phyloP scores from a whole-genome alignment of 192 early-diverging fungal genomes.

The Paraglomus occultum region DNA sequence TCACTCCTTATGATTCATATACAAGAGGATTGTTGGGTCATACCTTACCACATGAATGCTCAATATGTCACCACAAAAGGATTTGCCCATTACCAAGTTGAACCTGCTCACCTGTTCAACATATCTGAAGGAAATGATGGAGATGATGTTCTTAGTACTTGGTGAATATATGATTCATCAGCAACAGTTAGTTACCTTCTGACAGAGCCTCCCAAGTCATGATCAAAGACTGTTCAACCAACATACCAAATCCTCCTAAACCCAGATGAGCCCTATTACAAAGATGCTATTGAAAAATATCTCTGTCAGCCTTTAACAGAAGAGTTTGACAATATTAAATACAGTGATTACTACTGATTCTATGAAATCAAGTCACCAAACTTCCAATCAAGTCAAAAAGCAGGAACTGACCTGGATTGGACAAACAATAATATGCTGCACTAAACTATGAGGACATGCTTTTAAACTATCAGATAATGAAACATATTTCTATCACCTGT shows the following conservation, averaged over 20 bases:
- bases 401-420: not conserved
- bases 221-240: not conserved
- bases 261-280: constrained; percentile 1
- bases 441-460: not conserved
- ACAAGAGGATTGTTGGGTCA: not conserved
- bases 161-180: not conserved
- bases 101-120: constrained; percentile 21
- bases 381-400: not conserved
- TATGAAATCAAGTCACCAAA: constrained; percentile 1
- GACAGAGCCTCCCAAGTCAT: not conserved
- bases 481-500: constrained; percentile 6
- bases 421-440: not conserved
- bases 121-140: not conserved
- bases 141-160: constrained; percentile 14
- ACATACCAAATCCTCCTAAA: not conserved
- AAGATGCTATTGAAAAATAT: constrained; percentile 20
- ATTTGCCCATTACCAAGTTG: not conserved
- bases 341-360: not conserved
- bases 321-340: constrained; percentile 11
- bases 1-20: not conserved
- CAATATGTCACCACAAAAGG: constrained; percentile 12
- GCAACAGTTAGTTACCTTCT: not conserved
- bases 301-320: not conserved
- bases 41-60: constrained; percentile 15
- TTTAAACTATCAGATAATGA: not conserved